Evolutionary conservation across 2,329 filamentous ascomycete genomes (phyloP).

Genomic region (Colletotrichum echinochloae): DNA sequence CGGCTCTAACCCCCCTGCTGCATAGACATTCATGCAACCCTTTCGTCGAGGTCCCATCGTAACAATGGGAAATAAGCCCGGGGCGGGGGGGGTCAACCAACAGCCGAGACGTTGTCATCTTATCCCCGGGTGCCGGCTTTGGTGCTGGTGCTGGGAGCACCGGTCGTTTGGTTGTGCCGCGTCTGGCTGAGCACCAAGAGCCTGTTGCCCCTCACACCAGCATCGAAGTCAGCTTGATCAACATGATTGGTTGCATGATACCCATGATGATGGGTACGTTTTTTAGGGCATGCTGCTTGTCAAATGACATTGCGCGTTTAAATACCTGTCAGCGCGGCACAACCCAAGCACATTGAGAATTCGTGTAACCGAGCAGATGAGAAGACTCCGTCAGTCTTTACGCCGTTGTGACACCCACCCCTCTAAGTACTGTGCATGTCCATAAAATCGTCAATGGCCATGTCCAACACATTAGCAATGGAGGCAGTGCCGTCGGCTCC

Average conservation of each 20-base stretch:
- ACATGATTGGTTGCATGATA: slow-evolving; percentile 17
- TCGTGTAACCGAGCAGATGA: slow-evolving; percentile 23
- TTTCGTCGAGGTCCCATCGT: neutral
- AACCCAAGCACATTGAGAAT: slow-evolving; percentile 8
- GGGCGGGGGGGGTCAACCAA: slow-evolving; percentile 20
- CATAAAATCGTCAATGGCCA: neutral
- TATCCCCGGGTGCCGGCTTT: slow-evolving; percentile 24
- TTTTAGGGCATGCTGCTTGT: neutral
- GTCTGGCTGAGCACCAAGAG: neutral
- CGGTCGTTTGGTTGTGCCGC: neutral
- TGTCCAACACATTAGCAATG: neutral
- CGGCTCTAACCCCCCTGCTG: slow-evolving; percentile 31
- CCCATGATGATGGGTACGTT: slow-evolving; percentile 10
- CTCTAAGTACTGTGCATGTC: slow-evolving; percentile 5
- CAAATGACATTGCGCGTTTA: slow-evolving; percentile 12
- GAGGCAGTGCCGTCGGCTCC: neutral
- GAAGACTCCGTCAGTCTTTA: neutral
- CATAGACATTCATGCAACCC: slow-evolving; percentile 13
- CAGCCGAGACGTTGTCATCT: slow-evolving; percentile 26
- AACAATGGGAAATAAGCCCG: neutral
- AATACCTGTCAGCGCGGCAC: slow-evolving; percentile 19
- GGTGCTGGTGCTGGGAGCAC: neutral
- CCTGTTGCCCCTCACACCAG: slow-evolving; percentile 27
- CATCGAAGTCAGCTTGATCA: slow-evolving; percentile 20
- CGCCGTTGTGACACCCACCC: slow-evolving; percentile 3